phyloP scores from a whole-genome alignment of 169 alveolate species.

The Plasmodium vivax region DNA sequence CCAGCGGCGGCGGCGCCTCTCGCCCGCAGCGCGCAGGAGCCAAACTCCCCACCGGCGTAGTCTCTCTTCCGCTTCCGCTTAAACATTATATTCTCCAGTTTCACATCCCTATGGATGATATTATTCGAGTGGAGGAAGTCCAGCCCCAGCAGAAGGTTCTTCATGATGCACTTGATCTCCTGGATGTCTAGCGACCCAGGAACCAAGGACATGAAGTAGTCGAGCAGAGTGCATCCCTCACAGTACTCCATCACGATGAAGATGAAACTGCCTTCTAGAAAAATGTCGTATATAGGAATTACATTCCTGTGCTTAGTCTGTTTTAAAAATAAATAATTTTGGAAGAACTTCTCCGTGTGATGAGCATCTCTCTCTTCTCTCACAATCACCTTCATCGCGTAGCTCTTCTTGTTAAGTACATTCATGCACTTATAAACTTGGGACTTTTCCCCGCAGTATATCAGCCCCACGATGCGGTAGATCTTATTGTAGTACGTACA shows the following conservation, averaged over 20 bases:
- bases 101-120: conserved; percentile 75
- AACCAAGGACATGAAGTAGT: conserved; percentile 65
- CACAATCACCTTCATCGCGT: conserved; percentile 61
- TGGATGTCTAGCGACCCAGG: conserved; percentile 72
- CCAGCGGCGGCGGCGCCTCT: neutral
- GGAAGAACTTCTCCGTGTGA: neutral
- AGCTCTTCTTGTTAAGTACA: conserved; percentile 16
- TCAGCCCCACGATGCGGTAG: conserved; percentile 35
- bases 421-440: conserved; percentile 70
- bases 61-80: conserved; percentile 17
- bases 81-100: conserved; percentile 78
- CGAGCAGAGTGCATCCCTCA: conserved; percentile 60
- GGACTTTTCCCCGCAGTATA: conserved; percentile 65
- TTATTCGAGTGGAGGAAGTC: conserved; percentile 79
- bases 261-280: conserved; percentile 6
- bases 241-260: conserved; percentile 59
- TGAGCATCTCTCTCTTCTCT: conserved; percentile 8
- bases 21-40: neutral
- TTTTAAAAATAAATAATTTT: conserved; percentile 58
- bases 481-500: neutral
- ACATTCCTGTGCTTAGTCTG: conserved; percentile 38
- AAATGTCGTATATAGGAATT: conserved; percentile 59
- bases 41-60: conserved; percentile 14
- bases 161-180: conserved; percentile 75
- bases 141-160: conserved; percentile 76